Evolutionary conservation across 495 filamentous ascomycete genomes (phyloP), one percentile per base, ranked within the genome.

Genomic region (Daldinia bambusicola): DNA sequence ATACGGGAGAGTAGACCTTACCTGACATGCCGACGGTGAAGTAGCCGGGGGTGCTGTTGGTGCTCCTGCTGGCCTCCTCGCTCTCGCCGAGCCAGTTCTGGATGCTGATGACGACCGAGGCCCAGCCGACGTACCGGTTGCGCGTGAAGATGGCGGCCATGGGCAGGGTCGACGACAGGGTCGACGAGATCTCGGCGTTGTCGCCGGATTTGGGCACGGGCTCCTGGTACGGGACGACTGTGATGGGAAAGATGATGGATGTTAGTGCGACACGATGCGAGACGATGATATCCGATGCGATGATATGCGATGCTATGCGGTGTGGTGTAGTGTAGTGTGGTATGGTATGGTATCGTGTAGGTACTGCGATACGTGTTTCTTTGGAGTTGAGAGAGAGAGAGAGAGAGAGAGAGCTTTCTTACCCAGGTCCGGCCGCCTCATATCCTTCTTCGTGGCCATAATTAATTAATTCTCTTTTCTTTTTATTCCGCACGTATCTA

Each of bases 61-160:
- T 90, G 72, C 86, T 89, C 80, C 87, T 89, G 14, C 62, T 67
- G 74, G 90, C 84, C 41, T 93, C 92, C 52, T 90, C 87, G 70
- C 89, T 91, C 83, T 97, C 94, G 64, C 89, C 90, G 16, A 97
- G 85, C 93, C 93, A 97, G 69, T 83, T 87, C 81, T 97, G 93
- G 45, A 97, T 80, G 60, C 92, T 88, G 79, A 96, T 91, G 55
- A 95, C 88, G 52, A 97, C 90, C 6, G 94, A 84, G 8, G 91
- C 89, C 94, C 93, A 97, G 78, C 93, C 93, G 71, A 97, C 86
- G 84, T 88, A 96, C 86, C 91, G 90, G 80, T 95, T 97, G 53
- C 93, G 85, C 67, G 91, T 95, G 79, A 97, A 96, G 85, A 97
- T 94, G 61, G 94, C 94, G 61, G 92, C 93, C 94, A 97, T 97